phyloP scores from a whole-genome alignment of 257 asterid species.

The Cruciata laevipes region DNA sequence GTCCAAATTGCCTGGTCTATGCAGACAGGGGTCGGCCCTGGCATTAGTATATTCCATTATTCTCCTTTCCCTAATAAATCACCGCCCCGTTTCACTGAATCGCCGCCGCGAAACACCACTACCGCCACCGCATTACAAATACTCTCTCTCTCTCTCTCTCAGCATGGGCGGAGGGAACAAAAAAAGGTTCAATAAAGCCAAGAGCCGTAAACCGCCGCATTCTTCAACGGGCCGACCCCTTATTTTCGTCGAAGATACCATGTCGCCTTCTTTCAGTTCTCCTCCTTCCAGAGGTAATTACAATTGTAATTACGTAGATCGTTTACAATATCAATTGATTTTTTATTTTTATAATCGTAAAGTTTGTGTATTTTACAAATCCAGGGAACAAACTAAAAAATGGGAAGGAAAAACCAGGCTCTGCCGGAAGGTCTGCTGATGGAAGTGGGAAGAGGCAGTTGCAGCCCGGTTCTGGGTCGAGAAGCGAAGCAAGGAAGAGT shows the following conservation, averaged over 20 bases:
- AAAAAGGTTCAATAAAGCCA: constrained; percentile 43
- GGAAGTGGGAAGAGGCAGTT: constrained; percentile 32
- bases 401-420: constrained; percentile 20
- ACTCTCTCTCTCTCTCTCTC: not conserved
- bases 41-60: not conserved
- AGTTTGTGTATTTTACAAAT: constrained; percentile 2
- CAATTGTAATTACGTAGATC: not conserved
- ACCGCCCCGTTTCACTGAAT: not conserved
- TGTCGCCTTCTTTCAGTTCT: constrained; percentile 39
- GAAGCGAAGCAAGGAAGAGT: constrained; percentile 26
- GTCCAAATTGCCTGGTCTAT: not conserved
- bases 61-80: not conserved
- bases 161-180: constrained; percentile 51
- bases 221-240: constrained; percentile 42
- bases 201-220: constrained; percentile 29
- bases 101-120: not conserved
- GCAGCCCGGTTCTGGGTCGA: constrained; percentile 23
- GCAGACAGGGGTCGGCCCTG: not conserved
- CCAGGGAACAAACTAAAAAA: constrained; percentile 43
- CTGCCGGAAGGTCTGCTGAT: not conserved
- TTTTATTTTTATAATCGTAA: constrained; percentile 1
- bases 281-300: constrained; percentile 66
- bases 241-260: constrained; percentile 67
- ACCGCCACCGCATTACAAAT: not conserved
- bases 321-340: not conserved